Percentiles rank a stretch among this genome's conserved stretches.
Evolutionary conservation across 148 eudicot genomes (phyloP).

Genomic region (Cornus controversa): DNA sequence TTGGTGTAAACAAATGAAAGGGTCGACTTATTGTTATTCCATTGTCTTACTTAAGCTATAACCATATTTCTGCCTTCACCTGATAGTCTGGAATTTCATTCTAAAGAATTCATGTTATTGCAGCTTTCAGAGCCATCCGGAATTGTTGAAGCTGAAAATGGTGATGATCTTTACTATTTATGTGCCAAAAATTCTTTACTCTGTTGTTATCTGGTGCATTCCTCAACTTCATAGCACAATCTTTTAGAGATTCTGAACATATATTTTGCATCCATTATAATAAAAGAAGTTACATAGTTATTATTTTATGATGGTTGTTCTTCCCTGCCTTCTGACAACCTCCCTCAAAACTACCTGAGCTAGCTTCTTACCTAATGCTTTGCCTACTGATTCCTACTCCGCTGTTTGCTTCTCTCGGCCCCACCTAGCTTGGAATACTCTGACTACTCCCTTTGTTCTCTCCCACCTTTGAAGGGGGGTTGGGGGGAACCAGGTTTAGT

Average conservation of each 20-base stretch:
- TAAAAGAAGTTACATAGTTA: neutral
- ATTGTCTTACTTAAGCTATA: neutral
- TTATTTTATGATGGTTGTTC: neutral
- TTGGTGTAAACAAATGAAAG: neutral
- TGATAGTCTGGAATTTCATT: neutral
- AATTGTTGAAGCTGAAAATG: slow-evolving; percentile 74
- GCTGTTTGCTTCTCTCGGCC: too few relatives aligned
- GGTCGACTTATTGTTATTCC: neutral
- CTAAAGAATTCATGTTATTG: slow-evolving; percentile 13
- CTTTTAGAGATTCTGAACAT: neutral
- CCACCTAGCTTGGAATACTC: too few relatives aligned
- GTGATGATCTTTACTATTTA: slow-evolving; percentile 37
- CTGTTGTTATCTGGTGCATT: slow-evolving; percentile 1
- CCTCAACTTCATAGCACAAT: neutral
- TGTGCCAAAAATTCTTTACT: slow-evolving; percentile 11
- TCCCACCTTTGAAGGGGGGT: too few relatives aligned
- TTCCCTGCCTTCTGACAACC: too few relatives aligned
- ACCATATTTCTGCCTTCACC: neutral
- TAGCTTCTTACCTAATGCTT: too few relatives aligned
- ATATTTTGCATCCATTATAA: neutral
- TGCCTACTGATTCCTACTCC: too few relatives aligned
- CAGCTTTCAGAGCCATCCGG: slow-evolving; percentile 99
- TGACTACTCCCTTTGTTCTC: too few relatives aligned
- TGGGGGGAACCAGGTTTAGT: too few relatives aligned
- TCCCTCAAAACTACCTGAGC: too few relatives aligned